A percentile compares a stretch with the other conserved stretches of the same genome.
phyloP scores from a whole-genome alignment of 2,329 filamentous ascomycete genomes.

The Xylariales sp. region DNA sequence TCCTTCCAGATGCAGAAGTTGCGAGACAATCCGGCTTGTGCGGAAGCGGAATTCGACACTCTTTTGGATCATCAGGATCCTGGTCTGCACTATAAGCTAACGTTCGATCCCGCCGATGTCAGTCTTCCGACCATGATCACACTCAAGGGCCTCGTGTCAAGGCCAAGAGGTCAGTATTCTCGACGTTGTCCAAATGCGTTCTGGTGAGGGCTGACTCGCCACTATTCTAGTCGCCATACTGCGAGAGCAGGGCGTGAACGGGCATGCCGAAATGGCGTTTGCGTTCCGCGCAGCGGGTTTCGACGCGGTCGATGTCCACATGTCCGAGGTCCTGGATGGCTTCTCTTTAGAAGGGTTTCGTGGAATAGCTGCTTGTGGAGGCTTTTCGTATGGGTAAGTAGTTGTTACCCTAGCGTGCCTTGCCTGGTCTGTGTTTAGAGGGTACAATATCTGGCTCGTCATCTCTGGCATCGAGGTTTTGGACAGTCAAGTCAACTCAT shows the following conservation, averaged over 20 bases:
- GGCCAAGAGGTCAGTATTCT: slow-evolving; percentile 16
- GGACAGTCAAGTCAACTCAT: too few relatives aligned
- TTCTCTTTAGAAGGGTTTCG: slow-evolving; percentile 78
- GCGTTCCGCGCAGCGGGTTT: slow-evolving; percentile 91
- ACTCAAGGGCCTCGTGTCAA: slow-evolving; percentile 38
- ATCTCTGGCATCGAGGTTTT: too few relatives aligned
- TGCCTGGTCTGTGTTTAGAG: too few relatives aligned
- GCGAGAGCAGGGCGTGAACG: slow-evolving; percentile 92
- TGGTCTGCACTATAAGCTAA: slow-evolving; percentile 79
- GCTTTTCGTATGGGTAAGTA: slow-evolving; percentile 86
- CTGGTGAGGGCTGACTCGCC: slow-evolving; percentile 34
- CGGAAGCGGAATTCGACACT: slow-evolving; percentile 74
- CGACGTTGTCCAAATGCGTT: too few relatives aligned
- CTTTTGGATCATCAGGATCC: slow-evolving; percentile 73
- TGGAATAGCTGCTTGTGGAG: slow-evolving; percentile 90
- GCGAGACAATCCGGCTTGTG: slow-evolving; percentile 82
- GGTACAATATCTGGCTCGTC: too few relatives aligned
- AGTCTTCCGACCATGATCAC: slow-evolving; percentile 64
- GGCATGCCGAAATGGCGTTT: slow-evolving; percentile 96
- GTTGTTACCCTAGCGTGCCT: too few relatives aligned
- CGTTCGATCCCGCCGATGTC: slow-evolving; percentile 73
- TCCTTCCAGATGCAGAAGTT: slow-evolving; percentile 88
- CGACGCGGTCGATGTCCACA: slow-evolving; percentile 88
- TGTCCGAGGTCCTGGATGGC: slow-evolving; percentile 84
- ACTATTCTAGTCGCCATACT: slow-evolving; percentile 77